Evolutionary conservation across 2,329 filamentous ascomycete genomes (phyloP).

Genomic region (Coleophoma crateriformis): DNA sequence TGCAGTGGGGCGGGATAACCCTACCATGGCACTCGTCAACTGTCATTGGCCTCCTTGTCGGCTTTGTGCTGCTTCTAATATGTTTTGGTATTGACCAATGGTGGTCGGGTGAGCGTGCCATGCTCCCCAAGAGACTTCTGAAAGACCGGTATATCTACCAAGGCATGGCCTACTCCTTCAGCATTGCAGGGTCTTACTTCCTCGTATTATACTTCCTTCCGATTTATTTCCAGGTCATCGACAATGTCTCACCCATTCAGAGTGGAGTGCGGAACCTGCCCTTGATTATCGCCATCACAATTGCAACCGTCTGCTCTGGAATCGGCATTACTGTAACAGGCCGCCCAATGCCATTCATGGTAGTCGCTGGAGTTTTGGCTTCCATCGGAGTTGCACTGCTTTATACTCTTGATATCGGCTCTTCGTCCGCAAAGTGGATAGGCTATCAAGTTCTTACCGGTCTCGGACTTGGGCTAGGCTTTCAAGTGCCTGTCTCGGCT

Average conservation of each 20-base stretch:
- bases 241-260: neutral
- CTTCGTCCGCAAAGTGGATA: slow-evolving; percentile 39
- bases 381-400: slow-evolving; percentile 33
- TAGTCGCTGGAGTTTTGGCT: slow-evolving; percentile 34
- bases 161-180: neutral
- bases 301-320: slow-evolving; percentile 27
- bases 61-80: slow-evolving; percentile 16
- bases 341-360: slow-evolving; percentile 32
- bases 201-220: neutral
- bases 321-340: slow-evolving; percentile 28
- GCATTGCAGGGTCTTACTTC: neutral
- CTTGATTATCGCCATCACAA: neutral
- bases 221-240: neutral
- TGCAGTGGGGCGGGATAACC: slow-evolving; percentile 36
- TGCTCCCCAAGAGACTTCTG: neutral
- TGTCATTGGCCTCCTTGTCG: slow-evolving; percentile 34
- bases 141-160: neutral
- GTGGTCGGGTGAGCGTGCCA: slow-evolving; percentile 29
- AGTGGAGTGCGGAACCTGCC: neutral
- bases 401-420: slow-evolving; percentile 31
- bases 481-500: slow-evolving; percentile 41
- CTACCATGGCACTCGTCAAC: slow-evolving; percentile 32
- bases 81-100: slow-evolving; percentile 30
- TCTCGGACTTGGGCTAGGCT: slow-evolving; percentile 34
- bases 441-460: slow-evolving; percentile 44